Conservation (phyloP, 2,329 filamentous ascomycete genomes). For the Alternaria angustiovoidea region DNA sequence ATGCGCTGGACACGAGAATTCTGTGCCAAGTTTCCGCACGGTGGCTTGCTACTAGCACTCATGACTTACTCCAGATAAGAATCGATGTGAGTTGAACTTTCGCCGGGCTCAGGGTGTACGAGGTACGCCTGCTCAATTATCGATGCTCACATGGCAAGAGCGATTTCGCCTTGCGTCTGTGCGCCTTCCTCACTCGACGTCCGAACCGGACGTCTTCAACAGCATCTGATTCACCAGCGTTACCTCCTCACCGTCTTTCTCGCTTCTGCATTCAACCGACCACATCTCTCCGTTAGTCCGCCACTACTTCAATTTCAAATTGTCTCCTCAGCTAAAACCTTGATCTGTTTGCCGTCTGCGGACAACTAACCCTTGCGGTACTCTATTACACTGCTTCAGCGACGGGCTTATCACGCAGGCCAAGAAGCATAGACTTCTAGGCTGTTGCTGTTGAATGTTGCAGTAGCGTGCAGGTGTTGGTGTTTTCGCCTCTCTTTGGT, state of each 20-base stretch:
- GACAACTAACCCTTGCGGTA: neutral
- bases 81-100: neutral
- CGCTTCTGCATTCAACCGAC: slow-evolving; percentile 7
- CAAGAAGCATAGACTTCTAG: neutral
- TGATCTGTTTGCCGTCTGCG: slow-evolving; percentile 2
- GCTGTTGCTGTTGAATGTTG: neutral
- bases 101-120: neutral
- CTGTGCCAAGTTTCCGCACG: neutral
- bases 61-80: neutral
- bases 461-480: slow-evolving; percentile 2
- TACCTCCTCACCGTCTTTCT: slow-evolving; percentile 16
- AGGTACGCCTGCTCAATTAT: slow-evolving; percentile 1
- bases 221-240: slow-evolving; percentile 1
- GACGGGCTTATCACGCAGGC: slow-evolving; percentile 1
- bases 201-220: slow-evolving; percentile 7
- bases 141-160: slow-evolving; percentile 2
- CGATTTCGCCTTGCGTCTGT: neutral
- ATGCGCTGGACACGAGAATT: neutral
- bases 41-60: neutral
- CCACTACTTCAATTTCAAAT: neutral
- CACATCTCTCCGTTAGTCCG: neutral
- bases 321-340: neutral
- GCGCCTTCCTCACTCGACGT: slow-evolving; percentile 9
- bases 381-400: slow-evolving; percentile 1
- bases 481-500: slow-evolving; percentile 5